phyloP scores from a whole-genome alignment of 2,329 filamentous ascomycete genomes.

The Botrytis sinoallii region DNA sequence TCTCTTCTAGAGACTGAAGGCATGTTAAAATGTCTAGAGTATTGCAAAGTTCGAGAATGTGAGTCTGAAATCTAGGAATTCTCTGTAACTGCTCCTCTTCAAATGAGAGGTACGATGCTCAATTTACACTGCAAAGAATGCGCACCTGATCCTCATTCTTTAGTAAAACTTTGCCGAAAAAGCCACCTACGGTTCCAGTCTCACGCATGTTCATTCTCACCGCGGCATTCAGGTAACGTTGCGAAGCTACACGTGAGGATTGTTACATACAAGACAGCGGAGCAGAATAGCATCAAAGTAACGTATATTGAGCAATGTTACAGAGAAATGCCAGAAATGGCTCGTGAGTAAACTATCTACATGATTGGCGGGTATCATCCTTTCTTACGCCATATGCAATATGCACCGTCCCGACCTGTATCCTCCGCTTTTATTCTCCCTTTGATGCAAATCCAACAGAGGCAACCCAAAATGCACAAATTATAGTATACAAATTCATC shows the following conservation, averaged over 20 bases:
- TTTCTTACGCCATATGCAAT: slow-evolving; percentile 12
- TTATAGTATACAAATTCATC: not conserved
- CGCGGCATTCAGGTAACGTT: not conserved
- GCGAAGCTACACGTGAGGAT: not conserved
- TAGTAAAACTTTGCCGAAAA: not conserved
- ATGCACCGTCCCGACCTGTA: not conserved
- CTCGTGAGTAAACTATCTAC: slow-evolving; percentile 9
- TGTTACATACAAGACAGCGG: not conserved
- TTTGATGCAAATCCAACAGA: not conserved
- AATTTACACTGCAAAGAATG: not conserved
- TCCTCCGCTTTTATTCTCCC: not conserved
- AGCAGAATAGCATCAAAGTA: not conserved
- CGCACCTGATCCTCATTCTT: not conserved
- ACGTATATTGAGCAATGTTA: not conserved
- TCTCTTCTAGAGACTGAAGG: not conserved
- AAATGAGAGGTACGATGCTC: not conserved
- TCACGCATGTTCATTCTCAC: not conserved
- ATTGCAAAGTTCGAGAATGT: not conserved
- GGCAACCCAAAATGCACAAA: not conserved
- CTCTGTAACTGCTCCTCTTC: not conserved
- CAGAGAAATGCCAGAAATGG: not conserved
- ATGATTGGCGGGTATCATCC: slow-evolving; percentile 19
- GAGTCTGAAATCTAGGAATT: not conserved
- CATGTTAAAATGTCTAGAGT: not conserved
- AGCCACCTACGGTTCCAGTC: not conserved